These are phyloP conservation scores for Vaccinium vitisidaea DNA, from an alignment of 148 eudicot genomes.

Conservation along the genomic window DNA sequence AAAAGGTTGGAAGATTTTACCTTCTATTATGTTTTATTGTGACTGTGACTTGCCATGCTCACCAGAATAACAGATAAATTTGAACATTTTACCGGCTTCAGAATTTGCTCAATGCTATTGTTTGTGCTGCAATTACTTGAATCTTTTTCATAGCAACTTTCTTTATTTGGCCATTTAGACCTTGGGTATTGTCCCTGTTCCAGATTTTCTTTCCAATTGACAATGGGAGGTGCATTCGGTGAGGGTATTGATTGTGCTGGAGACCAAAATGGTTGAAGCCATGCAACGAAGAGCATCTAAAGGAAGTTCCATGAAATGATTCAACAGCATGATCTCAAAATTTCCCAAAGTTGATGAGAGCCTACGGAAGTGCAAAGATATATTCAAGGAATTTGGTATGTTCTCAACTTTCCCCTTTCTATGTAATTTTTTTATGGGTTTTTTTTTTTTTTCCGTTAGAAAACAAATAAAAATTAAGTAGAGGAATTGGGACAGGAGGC, in stretches of 20 bases:
- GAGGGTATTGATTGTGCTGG: conserved; percentile 39
- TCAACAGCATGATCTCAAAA: conserved; percentile 72
- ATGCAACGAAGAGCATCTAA: conserved; percentile 62
- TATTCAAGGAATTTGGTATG: conserved; percentile 78
- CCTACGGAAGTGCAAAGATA: conserved; percentile 72
- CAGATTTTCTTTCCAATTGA: conserved; percentile 18
- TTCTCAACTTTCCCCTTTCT: neutral
- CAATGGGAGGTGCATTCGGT: conserved; percentile 67
- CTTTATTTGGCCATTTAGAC: neutral
- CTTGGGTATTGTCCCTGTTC: neutral
- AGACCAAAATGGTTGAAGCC: conserved; percentile 72
- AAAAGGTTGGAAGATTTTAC: neutral
- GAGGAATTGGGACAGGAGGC: no score
- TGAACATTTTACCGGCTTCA: neutral
- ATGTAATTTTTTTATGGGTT: neutral
- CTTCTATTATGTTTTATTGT: neutral
- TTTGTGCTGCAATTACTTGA: neutral
- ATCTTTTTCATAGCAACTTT: neutral
- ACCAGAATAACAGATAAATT: no score
- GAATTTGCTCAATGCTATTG: neutral
- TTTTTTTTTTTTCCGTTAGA: no score
- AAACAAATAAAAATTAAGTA: no score
- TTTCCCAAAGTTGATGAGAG: conserved; percentile 86
- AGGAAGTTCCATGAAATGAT: conserved; percentile 70
- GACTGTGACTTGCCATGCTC: neutral